Conservation (phyloP, 805 yeast species). For the Ogataea allantospora region DNA sequence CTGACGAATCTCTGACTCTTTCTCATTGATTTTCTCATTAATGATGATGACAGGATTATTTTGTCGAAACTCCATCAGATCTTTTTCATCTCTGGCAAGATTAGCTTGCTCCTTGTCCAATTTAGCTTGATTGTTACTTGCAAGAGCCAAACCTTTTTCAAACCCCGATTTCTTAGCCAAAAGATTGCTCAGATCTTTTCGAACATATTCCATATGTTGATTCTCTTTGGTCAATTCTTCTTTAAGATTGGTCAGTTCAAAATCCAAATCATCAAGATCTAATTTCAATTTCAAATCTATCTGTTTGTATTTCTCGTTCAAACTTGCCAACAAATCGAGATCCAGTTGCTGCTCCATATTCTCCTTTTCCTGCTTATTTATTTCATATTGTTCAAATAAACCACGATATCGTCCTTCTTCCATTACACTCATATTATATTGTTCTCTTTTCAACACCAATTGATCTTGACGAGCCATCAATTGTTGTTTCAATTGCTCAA, state of each 20-base stretch:
- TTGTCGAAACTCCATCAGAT: constrained; percentile 33
- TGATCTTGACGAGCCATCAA: constrained; percentile 17
- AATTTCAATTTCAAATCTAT: constrained; percentile 7
- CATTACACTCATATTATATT: constrained; percentile 40
- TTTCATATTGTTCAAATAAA: constrained; percentile 24
- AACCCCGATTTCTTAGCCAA: constrained; percentile 37
- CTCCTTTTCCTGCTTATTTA: constrained; percentile 17
- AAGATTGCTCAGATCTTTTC: constrained; percentile 39
- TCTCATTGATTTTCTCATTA: constrained; percentile 35
- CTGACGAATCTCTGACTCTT: constrained; percentile 36
- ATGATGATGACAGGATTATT: constrained; percentile 31
- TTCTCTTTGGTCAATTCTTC: constrained; percentile 41
- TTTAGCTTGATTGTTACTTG: constrained; percentile 44
- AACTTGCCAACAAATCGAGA: constrained; percentile 2
- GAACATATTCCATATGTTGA: constrained; percentile 42
- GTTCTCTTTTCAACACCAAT: constrained; percentile 28
- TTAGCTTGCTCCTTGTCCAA: constrained; percentile 45
- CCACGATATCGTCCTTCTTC: constrained; percentile 55
- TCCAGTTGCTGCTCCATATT: constrained; percentile 17
- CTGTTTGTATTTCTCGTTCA: constrained; percentile 1
- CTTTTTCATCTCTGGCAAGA: constrained; percentile 38
- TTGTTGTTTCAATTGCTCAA: constrained; percentile 13
- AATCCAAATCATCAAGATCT: constrained; percentile 15
- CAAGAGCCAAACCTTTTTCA: constrained; percentile 37
- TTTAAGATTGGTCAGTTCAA: constrained; percentile 21